phyloP scores from a whole-genome alignment of 1,284 basidiomycete species.

The Amylostereum areolatum region DNA sequence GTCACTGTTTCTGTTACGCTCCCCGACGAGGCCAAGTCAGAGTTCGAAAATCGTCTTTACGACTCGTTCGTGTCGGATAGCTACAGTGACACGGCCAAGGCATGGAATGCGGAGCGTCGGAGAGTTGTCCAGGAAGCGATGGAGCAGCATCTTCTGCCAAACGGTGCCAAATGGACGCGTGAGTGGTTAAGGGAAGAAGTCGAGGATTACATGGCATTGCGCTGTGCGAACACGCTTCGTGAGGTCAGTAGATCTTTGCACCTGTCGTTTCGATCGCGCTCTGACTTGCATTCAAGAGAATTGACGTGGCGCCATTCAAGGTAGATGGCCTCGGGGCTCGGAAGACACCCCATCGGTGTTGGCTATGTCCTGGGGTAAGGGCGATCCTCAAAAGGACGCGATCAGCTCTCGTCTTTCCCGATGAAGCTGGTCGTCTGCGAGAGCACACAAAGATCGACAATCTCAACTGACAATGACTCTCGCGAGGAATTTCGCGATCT shows the following conservation, averaged over 20 bases:
- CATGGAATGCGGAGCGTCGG: conserved; percentile 91
- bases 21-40: conserved; percentile 52
- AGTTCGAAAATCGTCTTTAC: conserved; percentile 70
- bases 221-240: conserved; percentile 65
- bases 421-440: conserved; percentile 83
- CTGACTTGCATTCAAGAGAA: conserved; percentile 37
- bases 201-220: conserved; percentile 75
- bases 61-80: conserved; percentile 84
- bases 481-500: conserved; percentile 78
- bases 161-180: conserved; percentile 81
- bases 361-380: conserved; percentile 92
- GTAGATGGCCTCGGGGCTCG: conserved; percentile 57
- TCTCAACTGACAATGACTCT: conserved; percentile 61
- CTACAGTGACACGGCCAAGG: conserved; percentile 77
- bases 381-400: conserved; percentile 87
- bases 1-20: conserved; percentile 76
- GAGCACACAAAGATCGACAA: conserved; percentile 90
- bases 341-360: conserved; percentile 80
- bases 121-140: conserved; percentile 77
- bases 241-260: conserved; percentile 42
- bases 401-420: conserved; percentile 84
- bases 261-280: not conserved
- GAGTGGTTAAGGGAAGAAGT: conserved; percentile 90
- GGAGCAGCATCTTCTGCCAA: conserved; percentile 76
- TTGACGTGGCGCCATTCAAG: conserved; percentile 72